These are phyloP conservation scores for Allomyces macrogynus DNA, from an alignment of 192 early-diverging fungal species.

Conservation along the genomic window DNA sequence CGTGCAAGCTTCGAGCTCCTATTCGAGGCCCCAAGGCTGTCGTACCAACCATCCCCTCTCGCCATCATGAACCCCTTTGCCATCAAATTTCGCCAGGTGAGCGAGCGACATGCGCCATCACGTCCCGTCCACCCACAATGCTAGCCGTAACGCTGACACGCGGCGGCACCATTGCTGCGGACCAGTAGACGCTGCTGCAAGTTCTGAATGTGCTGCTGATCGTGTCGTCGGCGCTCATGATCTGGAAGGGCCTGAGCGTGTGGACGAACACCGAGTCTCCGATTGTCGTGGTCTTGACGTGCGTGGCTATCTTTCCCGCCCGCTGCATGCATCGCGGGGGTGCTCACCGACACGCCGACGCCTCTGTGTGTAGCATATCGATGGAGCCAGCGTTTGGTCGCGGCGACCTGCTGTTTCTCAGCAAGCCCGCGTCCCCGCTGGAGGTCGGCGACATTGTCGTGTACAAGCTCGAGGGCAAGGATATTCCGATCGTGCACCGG, in stretches of 20 bases:
- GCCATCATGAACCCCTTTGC: too few relatives aligned
- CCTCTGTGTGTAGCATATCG: constrained; percentile 45
- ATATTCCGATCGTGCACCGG: constrained; percentile 92
- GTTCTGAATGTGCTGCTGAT: constrained; percentile 75
- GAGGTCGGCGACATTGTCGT: constrained; percentile 85
- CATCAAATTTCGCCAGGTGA: too few relatives aligned
- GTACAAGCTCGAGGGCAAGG: constrained; percentile 69
- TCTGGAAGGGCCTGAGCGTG: constrained; percentile 81
- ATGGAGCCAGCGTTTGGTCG: constrained; percentile 94
- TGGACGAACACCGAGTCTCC: constrained; percentile 81
- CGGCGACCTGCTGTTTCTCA: constrained; percentile 81
- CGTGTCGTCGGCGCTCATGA: constrained; percentile 79
- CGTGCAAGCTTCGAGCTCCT: too few relatives aligned
- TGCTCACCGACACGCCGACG: not conserved
- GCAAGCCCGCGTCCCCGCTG: constrained; percentile 48
- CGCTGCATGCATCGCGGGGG: too few relatives aligned
- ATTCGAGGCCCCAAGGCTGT: too few relatives aligned
- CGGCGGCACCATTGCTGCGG: too few relatives aligned
- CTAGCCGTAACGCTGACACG: too few relatives aligned
- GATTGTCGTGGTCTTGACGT: constrained; percentile 90
- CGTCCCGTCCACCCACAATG: too few relatives aligned
- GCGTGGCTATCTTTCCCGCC: not conserved
- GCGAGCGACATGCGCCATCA: too few relatives aligned
- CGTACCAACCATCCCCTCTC: too few relatives aligned
- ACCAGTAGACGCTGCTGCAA: constrained; percentile 25